Percentiles rank a stretch among this genome's conserved stretches.
phyloP scores from a whole-genome alignment of 495 filamentous ascomycete genomes.

The Penicillium manginii region DNA sequence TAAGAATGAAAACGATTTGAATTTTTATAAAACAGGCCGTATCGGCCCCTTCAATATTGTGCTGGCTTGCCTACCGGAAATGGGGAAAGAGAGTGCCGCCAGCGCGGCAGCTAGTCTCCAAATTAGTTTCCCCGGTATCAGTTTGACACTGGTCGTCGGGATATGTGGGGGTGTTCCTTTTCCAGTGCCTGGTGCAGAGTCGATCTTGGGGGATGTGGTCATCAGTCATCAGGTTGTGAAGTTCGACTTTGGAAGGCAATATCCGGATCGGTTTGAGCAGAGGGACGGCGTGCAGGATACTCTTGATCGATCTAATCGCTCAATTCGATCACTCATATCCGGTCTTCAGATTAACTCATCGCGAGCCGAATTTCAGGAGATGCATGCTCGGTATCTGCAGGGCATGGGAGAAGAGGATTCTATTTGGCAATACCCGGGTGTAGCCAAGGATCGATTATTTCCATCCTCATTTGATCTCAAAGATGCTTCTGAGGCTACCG shows the following conservation, averaged over 20 bases:
- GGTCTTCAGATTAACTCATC: neutral
- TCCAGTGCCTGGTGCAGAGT: constrained; percentile 12
- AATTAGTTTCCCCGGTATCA: constrained; percentile 33
- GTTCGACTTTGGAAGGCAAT: constrained; percentile 42
- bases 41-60: constrained; percentile 44
- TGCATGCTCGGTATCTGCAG: neutral
- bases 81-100: constrained; percentile 40
- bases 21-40: constrained; percentile 37
- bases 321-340: neutral
- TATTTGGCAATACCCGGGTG: neutral
- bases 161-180: constrained; percentile 39
- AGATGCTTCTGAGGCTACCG: neutral
- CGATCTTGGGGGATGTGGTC: constrained; percentile 50
- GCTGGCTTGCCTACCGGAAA: constrained; percentile 33
- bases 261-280: constrained; percentile 26
- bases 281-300: constrained; percentile 31
- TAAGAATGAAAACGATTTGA: neutral
- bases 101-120: constrained; percentile 29
- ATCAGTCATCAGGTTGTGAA: constrained; percentile 43
- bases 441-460: neutral
- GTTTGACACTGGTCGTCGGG: constrained; percentile 31
- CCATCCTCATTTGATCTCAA: neutral
- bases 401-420: neutral
- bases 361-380: neutral
- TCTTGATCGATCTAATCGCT: neutral